A percentile compares a stretch with the other conserved stretches of the same genome.
These are phyloP conservation scores for Allium sativum DNA, from an alignment of 106 monocot genomes.

Conservation along the genomic window DNA sequence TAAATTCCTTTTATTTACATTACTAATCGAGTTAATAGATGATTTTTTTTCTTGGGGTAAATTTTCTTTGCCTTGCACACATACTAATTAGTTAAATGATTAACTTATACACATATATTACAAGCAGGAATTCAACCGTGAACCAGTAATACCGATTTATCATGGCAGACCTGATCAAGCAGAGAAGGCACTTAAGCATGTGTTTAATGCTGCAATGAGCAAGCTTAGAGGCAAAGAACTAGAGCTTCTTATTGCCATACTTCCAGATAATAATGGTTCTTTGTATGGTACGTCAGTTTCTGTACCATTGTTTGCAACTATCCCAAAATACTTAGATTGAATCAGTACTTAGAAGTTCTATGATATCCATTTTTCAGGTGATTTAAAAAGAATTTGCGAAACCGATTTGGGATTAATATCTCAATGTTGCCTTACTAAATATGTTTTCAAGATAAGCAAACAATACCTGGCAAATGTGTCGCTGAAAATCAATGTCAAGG, in stretches of 20 bases:
- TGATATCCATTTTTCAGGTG: slow-evolving; percentile 28
- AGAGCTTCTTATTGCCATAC: slow-evolving; percentile 76
- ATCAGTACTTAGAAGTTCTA: too few species aligned
- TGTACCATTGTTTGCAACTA: not conserved
- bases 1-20: too few species aligned
- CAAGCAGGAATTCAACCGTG: slow-evolving; percentile 57
- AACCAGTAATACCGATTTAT: slow-evolving; percentile 66
- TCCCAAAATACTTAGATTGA: not conserved
- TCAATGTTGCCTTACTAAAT: slow-evolving; percentile 83
- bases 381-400: slow-evolving; percentile 79
- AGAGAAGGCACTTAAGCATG: slow-evolving; percentile 75
- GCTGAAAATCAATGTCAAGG: slow-evolving; percentile 95
- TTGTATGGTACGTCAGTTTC: slow-evolving; percentile 43
- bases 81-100: not conserved
- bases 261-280: slow-evolving; percentile 90
- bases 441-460: slow-evolving; percentile 78
- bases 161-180: slow-evolving; percentile 75
- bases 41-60: too few species aligned
- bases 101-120: not conserved
- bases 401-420: slow-evolving; percentile 84
- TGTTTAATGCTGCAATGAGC: slow-evolving; percentile 49
- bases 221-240: slow-evolving; percentile 84
- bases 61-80: too few species aligned
- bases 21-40: too few species aligned
- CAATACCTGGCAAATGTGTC: slow-evolving; percentile 86